Evolutionary conservation across 1,284 basidiomycete genomes (phyloP).

Genomic region (Ustilago loliicola): DNA sequence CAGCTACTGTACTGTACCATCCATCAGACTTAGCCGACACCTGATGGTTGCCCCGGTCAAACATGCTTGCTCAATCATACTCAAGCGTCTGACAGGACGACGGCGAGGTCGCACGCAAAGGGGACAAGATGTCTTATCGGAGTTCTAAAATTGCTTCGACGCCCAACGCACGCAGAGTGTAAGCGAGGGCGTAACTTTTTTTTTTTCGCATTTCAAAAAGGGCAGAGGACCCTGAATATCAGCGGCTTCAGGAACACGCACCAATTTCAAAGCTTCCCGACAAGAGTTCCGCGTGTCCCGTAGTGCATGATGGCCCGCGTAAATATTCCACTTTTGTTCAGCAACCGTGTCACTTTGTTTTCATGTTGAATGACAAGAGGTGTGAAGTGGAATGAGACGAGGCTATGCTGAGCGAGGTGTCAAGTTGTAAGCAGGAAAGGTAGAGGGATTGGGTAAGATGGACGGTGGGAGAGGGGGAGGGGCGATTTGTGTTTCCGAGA

Average conservation of each 20-base stretch:
- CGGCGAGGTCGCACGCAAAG: background rate
- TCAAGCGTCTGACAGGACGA: background rate
- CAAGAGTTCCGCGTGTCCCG: slow-evolving; percentile 19
- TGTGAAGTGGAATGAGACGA: background rate
- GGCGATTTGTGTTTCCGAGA: background rate
- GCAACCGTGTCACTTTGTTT: background rate
- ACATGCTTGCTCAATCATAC: background rate
- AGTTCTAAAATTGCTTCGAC: slow-evolving; percentile 15
- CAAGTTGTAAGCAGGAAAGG: too few species aligned
- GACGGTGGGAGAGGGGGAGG: background rate
- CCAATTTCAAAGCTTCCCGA: background rate
- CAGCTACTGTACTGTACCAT: background rate
- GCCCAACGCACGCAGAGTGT: slow-evolving; percentile 2
- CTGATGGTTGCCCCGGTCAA: background rate
- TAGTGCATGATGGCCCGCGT: too few species aligned
- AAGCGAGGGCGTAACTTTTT: slow-evolving; percentile 15
- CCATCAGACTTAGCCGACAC: background rate
- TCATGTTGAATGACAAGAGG: background rate
- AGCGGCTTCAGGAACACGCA: background rate
- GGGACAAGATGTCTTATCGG: slow-evolving; percentile 9
- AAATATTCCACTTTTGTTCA: too few species aligned
- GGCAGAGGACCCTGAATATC: background rate
- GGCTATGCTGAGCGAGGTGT: too few species aligned
- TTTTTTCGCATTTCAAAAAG: background rate
- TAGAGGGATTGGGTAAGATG: background rate